Evolutionary conservation across 768 basidiomycete genomes (phyloP), one percentile per base, ranked within the genome.

Genomic region (Coprinopsis cinerea): DNA sequence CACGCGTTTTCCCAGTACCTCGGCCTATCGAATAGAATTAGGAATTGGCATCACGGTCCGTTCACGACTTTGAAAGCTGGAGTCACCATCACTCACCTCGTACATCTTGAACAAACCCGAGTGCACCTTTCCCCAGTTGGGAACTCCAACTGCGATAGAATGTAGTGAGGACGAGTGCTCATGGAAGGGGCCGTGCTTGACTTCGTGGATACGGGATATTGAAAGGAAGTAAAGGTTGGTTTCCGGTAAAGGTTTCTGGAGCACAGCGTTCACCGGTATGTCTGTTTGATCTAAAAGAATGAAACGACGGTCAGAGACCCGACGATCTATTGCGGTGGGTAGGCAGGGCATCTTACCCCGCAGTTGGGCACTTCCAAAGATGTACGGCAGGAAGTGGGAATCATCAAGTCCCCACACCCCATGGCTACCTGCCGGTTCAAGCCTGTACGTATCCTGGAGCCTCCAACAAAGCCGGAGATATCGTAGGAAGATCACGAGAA

Each of bases 381-480:
- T 76, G 60, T 95, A 96, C 2, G 87, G 83, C 37, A 97, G 75
- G 67, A 95, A 94, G 45, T 75, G 78, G 47, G 86, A 95, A 63
- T 96, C 94, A 59, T 97, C 94, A 30, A 98, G 69, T 1, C 94
- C 96, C 96, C 95, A 99, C 0, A 97, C 95, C 3, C 96, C 96
- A 62, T 97, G 94, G 54, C 90, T 94, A 6, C 96, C 96, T 2
- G 96, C 96, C 4, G 94, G 93, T 65, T 97, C 95, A 9, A 99
- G 81, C 43, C 75, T 81, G 64, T 97, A 99, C 26, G 80, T 77
- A 54, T 92, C 88, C 63, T 97, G 93, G 14, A 97, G 73, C 49
- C 76, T 77, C 81, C 90, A 93, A 54, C 86, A 88, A 27, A 97
- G 74, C 27, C 75, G 74, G 36, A 93, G 68, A 63, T 99, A 99